phyloP scores from a whole-genome alignment of 2,329 filamentous ascomycete genomes.

The Celoporthe dispersa region DNA sequence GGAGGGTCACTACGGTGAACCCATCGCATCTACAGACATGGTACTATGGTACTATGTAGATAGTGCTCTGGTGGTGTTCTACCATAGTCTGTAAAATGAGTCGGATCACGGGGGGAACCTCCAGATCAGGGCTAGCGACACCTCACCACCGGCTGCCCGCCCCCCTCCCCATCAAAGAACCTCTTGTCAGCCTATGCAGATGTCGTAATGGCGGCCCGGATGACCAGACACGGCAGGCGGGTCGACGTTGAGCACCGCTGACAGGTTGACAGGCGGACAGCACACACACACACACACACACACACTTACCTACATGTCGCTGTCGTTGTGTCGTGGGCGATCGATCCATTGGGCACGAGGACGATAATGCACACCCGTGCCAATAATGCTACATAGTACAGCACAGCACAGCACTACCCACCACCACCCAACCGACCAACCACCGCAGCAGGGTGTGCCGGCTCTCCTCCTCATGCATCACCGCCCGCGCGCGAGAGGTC shows the following conservation, averaged over 20 bases:
- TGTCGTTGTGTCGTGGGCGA: not conserved
- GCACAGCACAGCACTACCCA: not conserved
- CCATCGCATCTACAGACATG: not conserved
- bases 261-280: not conserved
- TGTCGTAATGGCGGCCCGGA: slow-evolving; percentile 17
- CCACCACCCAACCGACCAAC: too few relatives aligned
- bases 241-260: slow-evolving; percentile 1
- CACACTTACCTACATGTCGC: too few relatives aligned
- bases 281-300: not conserved
- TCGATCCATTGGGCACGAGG: not conserved
- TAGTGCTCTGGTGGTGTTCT: not conserved
- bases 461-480: not conserved
- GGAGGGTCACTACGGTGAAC: not conserved
- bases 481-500: not conserved
- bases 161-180: not conserved
- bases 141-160: not conserved
- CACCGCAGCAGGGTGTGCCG: too few relatives aligned
- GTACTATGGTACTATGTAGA: not conserved
- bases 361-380: not conserved
- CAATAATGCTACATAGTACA: not conserved
- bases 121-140: not conserved
- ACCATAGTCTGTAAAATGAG: not conserved
- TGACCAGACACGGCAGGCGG: slow-evolving; percentile 17
- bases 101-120: not conserved
- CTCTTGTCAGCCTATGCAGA: not conserved